A percentile compares a stretch with the other conserved stretches of the same genome.
These are phyloP conservation scores for Aspergillus nanangensis DNA, from an alignment of 495 filamentous ascomycete genomes.

Conservation along the genomic window DNA sequence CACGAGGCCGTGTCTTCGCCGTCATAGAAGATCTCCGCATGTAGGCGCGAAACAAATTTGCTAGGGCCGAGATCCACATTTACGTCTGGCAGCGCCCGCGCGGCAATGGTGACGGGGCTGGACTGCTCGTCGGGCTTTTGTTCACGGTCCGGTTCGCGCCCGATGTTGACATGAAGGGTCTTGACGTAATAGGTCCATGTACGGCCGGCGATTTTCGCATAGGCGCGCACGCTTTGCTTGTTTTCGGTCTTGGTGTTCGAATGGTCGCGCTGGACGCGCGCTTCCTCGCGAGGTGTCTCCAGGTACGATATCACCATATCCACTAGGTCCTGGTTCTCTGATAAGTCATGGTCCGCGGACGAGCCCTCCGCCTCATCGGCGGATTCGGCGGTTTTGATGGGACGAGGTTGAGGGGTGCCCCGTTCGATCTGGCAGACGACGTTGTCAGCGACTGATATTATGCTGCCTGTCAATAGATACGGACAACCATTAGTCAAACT, in stretches of 20 bases:
- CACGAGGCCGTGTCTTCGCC: constrained; percentile 56
- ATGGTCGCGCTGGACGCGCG: constrained; percentile 69
- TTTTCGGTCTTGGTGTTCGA: constrained; percentile 70
- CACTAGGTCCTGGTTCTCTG: constrained; percentile 60
- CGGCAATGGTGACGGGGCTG: constrained; percentile 40
- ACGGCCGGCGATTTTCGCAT: constrained; percentile 85
- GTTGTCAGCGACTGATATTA: background rate
- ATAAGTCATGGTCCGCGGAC: constrained; percentile 47
- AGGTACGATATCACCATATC: constrained; percentile 70
- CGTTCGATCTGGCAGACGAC: constrained; percentile 28
- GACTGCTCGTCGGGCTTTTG: constrained; percentile 39
- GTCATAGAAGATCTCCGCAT: constrained; percentile 83
- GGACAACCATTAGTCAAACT: no score
- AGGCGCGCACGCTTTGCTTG: constrained; percentile 72
- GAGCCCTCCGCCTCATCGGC: constrained; percentile 41
- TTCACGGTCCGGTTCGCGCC: constrained; percentile 65
- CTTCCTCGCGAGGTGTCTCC: constrained; percentile 49
- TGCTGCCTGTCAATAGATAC: no score
- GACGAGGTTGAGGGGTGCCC: constrained; percentile 22
- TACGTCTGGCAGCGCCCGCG: constrained; percentile 49
- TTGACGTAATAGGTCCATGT: constrained; percentile 96
- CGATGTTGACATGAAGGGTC: constrained; percentile 74
- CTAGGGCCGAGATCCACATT: constrained; percentile 92
- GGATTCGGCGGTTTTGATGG: constrained; percentile 29
- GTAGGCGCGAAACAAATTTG: constrained; percentile 84